These are phyloP conservation scores for Chlamydomonas urium DNA, from an alignment of 139 green algal genomes.

Conservation along the genomic window DNA sequence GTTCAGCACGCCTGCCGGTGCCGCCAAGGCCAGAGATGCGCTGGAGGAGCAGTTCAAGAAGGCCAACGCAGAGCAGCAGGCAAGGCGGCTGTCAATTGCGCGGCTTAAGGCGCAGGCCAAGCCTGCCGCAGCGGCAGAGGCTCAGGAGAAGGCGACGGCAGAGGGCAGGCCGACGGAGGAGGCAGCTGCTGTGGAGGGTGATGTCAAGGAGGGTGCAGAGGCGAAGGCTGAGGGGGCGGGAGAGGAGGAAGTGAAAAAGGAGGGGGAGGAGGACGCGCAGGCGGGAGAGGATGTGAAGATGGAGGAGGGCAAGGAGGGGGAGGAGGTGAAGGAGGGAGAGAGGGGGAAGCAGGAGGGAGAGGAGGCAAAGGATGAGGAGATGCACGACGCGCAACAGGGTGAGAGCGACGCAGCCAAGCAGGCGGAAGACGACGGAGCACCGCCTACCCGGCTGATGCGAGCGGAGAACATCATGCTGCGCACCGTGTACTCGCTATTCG, in stretches of 20 bases:
- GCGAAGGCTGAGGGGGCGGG: neutral
- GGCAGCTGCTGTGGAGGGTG: neutral
- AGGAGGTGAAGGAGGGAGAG: neutral
- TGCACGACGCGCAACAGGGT: neutral
- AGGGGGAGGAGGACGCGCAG: neutral
- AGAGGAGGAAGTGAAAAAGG: neutral
- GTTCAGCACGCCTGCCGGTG: slow-evolving; percentile 35
- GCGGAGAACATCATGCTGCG: slow-evolving; percentile 37
- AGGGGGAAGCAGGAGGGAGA: neutral
- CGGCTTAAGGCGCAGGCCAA: neutral
- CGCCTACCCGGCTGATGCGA: neutral
- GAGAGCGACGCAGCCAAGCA: neutral
- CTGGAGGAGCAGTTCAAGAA: slow-evolving; percentile 33
- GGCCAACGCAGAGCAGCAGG: neutral
- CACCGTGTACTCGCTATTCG: slow-evolving; percentile 45
- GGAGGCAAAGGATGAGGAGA: neutral
- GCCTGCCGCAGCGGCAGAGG: neutral
- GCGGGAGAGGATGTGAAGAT: neutral
- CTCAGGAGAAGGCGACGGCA: neutral
- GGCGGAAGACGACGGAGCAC: neutral
- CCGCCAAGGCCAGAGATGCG: slow-evolving; percentile 37
- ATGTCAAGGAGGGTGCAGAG: neutral
- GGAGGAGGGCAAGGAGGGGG: neutral
- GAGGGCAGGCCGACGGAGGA: neutral
- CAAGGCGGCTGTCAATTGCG: slow-evolving; percentile 1